Evolutionary conservation across 1,284 basidiomycete species (phyloP).

Genomic region (Nidula niveotomentosa): DNA sequence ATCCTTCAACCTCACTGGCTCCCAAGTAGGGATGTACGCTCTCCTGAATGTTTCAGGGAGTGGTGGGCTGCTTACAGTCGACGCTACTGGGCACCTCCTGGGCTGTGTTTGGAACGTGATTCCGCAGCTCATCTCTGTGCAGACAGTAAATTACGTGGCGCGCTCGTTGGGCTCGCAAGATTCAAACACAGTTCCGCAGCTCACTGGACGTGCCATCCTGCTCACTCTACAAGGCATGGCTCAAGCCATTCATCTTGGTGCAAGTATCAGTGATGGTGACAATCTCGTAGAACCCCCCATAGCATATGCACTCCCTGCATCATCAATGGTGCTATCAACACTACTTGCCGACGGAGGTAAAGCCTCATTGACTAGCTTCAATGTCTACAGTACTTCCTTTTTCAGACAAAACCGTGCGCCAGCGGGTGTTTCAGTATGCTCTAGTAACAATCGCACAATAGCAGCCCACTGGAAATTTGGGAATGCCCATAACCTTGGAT

Average conservation of each 20-base stretch:
- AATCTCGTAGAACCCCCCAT: not conserved
- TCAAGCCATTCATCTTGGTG: constrained; percentile 4
- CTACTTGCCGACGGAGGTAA: constrained; percentile 12
- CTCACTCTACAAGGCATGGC: constrained; percentile 3
- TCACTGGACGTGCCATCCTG: constrained; percentile 1
- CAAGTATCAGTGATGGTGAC: not conserved
- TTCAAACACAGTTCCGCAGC: not conserved
- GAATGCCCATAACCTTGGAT: constrained; percentile 7
- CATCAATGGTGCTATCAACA: constrained; percentile 2
- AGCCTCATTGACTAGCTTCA: constrained; percentile 5
- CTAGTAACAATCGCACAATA: constrained; percentile 8
- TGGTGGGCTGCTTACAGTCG: not conserved
- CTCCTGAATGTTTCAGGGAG: constrained; percentile 1
- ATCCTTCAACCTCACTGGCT: not conserved
- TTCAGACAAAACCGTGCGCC: too few relatives aligned
- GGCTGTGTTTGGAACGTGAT: constrained; percentile 1
- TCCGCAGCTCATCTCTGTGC: constrained; percentile 7
- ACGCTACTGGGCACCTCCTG: not conserved
- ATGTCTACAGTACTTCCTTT: not conserved
- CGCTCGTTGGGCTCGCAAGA: not conserved
- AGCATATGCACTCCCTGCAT: not conserved
- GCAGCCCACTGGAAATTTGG: constrained; percentile 12
- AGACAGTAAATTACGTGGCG: not conserved
- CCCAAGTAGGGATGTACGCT: constrained; percentile 2
- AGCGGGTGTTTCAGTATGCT: too few relatives aligned